Percentiles rank a stretch among this genome's conserved stretches.
Evolutionary conservation across 2,329 filamentous ascomycete species (phyloP).

Genomic region (Emergomyces pasteurianus): DNA sequence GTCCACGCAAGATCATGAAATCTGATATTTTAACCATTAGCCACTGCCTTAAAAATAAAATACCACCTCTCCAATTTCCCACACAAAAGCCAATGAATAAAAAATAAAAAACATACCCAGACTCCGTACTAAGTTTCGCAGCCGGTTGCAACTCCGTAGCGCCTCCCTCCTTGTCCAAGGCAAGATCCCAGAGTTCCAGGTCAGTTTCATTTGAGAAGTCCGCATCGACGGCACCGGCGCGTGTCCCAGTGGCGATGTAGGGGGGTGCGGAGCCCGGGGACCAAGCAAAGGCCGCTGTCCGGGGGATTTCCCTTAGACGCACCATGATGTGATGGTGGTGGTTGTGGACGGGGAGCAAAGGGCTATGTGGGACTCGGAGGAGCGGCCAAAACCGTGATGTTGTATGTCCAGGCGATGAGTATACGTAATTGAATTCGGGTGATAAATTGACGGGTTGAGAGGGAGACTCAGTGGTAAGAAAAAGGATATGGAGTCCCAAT

Average conservation of each 20-base stretch:
- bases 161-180: constrained; percentile 62
- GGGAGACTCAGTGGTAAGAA: background rate
- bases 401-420: background rate
- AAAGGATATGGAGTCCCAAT: background rate
- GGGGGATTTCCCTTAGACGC: constrained; percentile 86
- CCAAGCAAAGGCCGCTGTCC: constrained; percentile 96
- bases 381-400: background rate
- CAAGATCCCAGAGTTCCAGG: constrained; percentile 91
- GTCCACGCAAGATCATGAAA: constrained; percentile 98
- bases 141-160: constrained; percentile 75
- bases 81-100: constrained; percentile 21
- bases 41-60: constrained; percentile 5
- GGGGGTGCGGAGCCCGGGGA: constrained; percentile 69
- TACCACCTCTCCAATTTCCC: constrained; percentile 75
- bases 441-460: background rate
- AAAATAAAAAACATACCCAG: constrained; percentile 50
- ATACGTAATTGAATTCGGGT: background rate
- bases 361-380: constrained; percentile 1
- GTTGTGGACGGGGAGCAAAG: constrained; percentile 5
- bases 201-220: constrained; percentile 97
- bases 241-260: constrained; percentile 82
- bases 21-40: constrained; percentile 35
- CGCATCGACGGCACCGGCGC: constrained; percentile 87
- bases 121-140: constrained; percentile 74
- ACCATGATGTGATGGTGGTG: constrained; percentile 54